Evolutionary conservation across 345 rosid species (phyloP).

Genomic region (Dovyalis caffra): DNA sequence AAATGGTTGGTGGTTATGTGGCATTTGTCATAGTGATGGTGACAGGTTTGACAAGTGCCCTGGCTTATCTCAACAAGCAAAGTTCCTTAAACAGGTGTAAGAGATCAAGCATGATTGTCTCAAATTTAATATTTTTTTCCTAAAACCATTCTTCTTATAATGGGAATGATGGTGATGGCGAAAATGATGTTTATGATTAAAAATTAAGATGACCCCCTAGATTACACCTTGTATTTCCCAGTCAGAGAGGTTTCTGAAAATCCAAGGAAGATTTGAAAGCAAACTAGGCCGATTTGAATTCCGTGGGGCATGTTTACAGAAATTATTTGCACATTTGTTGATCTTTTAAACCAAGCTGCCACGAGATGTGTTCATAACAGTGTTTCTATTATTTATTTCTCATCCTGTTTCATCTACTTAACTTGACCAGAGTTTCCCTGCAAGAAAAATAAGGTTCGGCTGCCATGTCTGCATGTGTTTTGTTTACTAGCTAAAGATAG

Average conservation of each 20-base stretch:
- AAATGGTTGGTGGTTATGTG: background rate
- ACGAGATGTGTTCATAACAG: background rate
- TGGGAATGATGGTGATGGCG: constrained; percentile 8
- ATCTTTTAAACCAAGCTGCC: background rate
- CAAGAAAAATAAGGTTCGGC: background rate
- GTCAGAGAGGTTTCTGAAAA: background rate
- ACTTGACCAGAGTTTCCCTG: background rate
- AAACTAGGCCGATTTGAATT: background rate
- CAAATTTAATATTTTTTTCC: constrained; percentile 13
- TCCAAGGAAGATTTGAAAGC: background rate
- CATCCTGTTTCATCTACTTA: constrained; percentile 1
- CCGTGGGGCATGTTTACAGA: background rate
- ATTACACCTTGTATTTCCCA: background rate
- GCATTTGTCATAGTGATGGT: background rate
- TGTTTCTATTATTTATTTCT: background rate
- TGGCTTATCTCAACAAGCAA: background rate
- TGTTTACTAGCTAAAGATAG: background rate
- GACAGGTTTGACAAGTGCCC: background rate
- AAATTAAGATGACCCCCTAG: background rate
- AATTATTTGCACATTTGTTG: background rate
- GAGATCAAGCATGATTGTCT: background rate
- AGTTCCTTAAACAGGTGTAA: background rate
- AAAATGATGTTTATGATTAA: background rate
- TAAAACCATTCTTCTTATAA: background rate
- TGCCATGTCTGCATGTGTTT: background rate